Percentiles rank a stretch among this genome's conserved stretches.
phyloP scores from a whole-genome alignment of 208 protist genomes.

The Tritrichomonas musculus region DNA sequence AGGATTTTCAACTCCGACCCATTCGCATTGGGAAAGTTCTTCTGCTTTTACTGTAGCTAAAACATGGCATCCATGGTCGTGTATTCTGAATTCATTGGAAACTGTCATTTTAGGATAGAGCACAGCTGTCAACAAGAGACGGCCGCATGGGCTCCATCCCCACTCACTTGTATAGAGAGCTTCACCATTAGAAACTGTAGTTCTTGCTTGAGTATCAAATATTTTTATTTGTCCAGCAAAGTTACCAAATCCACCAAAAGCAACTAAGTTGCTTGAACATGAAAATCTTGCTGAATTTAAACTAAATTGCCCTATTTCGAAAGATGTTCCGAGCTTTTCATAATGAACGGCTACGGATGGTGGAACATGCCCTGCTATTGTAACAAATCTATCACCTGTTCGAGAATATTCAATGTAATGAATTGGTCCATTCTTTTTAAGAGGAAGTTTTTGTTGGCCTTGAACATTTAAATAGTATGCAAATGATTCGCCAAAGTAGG shows the following conservation, averaged over 20 bases:
- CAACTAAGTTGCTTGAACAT: not conserved
- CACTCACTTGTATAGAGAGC: conserved; percentile 1
- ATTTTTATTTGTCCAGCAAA: not conserved
- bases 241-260: not conserved
- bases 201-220: not conserved
- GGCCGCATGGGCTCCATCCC: not conserved
- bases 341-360: not conserved
- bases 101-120: conserved; percentile 22
- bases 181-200: not conserved
- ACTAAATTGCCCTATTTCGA: not conserved
- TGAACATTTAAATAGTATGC: conserved; percentile 16
- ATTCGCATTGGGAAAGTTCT: not conserved
- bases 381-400: not conserved
- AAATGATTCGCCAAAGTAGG: not conserved
- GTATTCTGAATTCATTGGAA: not conserved
- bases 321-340: not conserved
- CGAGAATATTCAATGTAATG: not conserved
- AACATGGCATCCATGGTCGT: not conserved
- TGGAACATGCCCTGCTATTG: conserved; percentile 7
- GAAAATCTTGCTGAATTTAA: not conserved
- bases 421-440: not conserved
- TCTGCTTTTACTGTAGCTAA: not conserved
- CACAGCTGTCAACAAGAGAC: not conserved
- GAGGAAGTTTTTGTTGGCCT: not conserved
- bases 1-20: not conserved